These are phyloP conservation scores for Poa annua DNA, from an alignment of 176 grass and related monocot species.

Conservation along the genomic window DNA sequence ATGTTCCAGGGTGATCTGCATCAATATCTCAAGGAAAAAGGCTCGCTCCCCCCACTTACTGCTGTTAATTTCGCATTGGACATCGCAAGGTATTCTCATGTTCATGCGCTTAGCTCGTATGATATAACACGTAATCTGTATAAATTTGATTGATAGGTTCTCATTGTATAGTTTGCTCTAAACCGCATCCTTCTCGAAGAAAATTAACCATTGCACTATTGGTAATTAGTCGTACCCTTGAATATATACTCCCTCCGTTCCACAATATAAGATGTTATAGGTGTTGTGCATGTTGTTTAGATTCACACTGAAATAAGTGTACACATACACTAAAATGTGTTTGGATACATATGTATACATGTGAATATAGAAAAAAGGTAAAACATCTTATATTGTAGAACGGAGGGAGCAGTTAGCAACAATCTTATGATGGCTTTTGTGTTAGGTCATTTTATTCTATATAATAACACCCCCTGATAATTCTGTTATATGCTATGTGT, in stretches of 20 bases:
- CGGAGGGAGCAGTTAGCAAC: neutral
- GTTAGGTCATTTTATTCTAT: conserved; percentile 11
- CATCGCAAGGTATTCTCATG: conserved; percentile 82
- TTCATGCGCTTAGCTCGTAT: conserved; percentile 24
- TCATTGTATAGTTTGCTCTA: neutral
- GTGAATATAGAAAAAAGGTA: too few relatives aligned
- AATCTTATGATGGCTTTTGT: neutral
- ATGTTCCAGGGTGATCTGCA: conserved; percentile 93
- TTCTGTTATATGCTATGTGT: conserved; percentile 2
- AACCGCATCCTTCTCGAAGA: neutral
- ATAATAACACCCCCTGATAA: neutral
- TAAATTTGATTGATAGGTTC: conserved; percentile 31
- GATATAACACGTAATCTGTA: neutral
- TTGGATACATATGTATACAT: too few relatives aligned
- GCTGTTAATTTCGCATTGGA: conserved; percentile 93
- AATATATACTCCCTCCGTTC: too few relatives aligned
- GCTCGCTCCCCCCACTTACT: conserved; percentile 60
- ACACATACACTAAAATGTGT: too few relatives aligned
- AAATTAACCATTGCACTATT: conserved; percentile 17
- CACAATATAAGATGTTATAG: too few relatives aligned
- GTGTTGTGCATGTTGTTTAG: too few relatives aligned
- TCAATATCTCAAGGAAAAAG: conserved; percentile 96
- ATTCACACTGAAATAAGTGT: too few relatives aligned
- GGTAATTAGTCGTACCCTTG: neutral
- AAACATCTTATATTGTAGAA: too few relatives aligned